Evolutionary conservation across 495 filamentous ascomycete genomes (phyloP).

Genomic region (Cercophora newfieldiana): DNA sequence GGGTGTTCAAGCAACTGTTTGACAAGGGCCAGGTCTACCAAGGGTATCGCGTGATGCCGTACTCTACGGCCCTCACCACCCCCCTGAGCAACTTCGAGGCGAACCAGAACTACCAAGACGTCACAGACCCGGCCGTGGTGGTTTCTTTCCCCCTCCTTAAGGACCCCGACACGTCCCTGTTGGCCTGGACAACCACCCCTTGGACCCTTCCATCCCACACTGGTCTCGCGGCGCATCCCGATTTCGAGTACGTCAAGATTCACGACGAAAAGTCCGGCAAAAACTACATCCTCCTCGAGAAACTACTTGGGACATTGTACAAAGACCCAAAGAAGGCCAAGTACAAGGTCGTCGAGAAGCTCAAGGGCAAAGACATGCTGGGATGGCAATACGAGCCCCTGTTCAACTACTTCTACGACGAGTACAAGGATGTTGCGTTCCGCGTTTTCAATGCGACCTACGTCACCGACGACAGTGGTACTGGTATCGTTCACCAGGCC

Average conservation of each 20-base stretch:
- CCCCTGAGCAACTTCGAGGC: conserved; percentile 93
- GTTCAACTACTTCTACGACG: conserved; percentile 90
- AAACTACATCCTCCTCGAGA: conserved; percentile 86
- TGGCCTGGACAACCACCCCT: conserved; percentile 95
- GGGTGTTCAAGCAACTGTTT: conserved; percentile 91
- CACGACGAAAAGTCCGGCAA: conserved; percentile 77
- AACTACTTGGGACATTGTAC: conserved; percentile 80
- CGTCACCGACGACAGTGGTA: conserved; percentile 90
- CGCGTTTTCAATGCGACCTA: conserved; percentile 83
- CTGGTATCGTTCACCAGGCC: conserved; percentile 92
- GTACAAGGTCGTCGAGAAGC: conserved; percentile 78
- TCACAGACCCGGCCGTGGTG: conserved; percentile 89
- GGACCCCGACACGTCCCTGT: conserved; percentile 71
- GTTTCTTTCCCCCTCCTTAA: conserved; percentile 81
- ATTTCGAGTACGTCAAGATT: conserved; percentile 94
- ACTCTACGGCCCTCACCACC: conserved; percentile 86
- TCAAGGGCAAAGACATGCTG: conserved; percentile 84
- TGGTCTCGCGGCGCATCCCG: conserved; percentile 77
- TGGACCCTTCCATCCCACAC: conserved; percentile 92
- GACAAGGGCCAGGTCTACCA: conserved; percentile 88
- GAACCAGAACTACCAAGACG: conserved; percentile 91
- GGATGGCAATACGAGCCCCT: conserved; percentile 92
- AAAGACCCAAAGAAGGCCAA: conserved; percentile 98
- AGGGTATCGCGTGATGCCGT: conserved; percentile 91
- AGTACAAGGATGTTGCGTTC: conserved; percentile 96